A percentile compares a stretch with the other conserved stretches of the same genome.
Conservation (phyloP, 2,329 filamentous ascomycete species). For the Ophiocordyceps camponoti-floridani region DNA sequence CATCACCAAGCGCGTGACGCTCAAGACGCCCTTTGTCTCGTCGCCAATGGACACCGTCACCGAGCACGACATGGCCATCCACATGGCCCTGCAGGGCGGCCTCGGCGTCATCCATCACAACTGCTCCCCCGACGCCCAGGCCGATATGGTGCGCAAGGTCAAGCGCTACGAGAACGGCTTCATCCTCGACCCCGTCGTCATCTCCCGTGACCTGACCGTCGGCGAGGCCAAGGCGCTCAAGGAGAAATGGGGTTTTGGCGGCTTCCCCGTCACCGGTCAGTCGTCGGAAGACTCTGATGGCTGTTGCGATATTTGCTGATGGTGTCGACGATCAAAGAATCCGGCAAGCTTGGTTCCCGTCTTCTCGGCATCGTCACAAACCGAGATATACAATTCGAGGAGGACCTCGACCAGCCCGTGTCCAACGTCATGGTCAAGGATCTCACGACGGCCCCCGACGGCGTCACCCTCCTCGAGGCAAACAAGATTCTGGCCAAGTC, state of each 20-base stretch:
- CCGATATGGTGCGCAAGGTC: slow-evolving; percentile 97
- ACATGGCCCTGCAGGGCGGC: slow-evolving; percentile 79
- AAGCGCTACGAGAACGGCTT: slow-evolving; percentile 99
- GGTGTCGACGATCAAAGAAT: slow-evolving; percentile 39
- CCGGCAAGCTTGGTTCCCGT: slow-evolving; percentile 84
- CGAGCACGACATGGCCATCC: slow-evolving; percentile 98
- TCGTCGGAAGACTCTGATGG: slow-evolving; percentile 7
- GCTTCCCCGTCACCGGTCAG: slow-evolving; percentile 97
- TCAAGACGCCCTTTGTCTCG: slow-evolving; percentile 94
- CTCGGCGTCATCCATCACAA: slow-evolving; percentile 98
- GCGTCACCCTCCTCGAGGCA: slow-evolving; percentile 71
- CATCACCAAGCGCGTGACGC: slow-evolving; percentile 82
- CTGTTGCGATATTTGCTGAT: slow-evolving; percentile 3
- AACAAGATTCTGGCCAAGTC: slow-evolving; percentile 87
- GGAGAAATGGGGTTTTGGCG: slow-evolving; percentile 96
- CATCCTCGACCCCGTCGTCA: slow-evolving; percentile 88
- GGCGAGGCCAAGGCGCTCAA: slow-evolving; percentile 83
- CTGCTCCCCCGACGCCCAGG: slow-evolving; percentile 92
- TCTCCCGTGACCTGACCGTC: slow-evolving; percentile 73
- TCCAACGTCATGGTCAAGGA: slow-evolving; percentile 91
- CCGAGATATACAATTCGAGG: slow-evolving; percentile 94
- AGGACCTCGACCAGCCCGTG: slow-evolving; percentile 52
- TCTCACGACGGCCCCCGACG: slow-evolving; percentile 69
- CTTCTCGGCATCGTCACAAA: slow-evolving; percentile 95
- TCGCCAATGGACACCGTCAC: slow-evolving; percentile 99